Conservation (phyloP, 1,284 basidiomycete species). For the Cryptococcus wingfieldii region DNA sequence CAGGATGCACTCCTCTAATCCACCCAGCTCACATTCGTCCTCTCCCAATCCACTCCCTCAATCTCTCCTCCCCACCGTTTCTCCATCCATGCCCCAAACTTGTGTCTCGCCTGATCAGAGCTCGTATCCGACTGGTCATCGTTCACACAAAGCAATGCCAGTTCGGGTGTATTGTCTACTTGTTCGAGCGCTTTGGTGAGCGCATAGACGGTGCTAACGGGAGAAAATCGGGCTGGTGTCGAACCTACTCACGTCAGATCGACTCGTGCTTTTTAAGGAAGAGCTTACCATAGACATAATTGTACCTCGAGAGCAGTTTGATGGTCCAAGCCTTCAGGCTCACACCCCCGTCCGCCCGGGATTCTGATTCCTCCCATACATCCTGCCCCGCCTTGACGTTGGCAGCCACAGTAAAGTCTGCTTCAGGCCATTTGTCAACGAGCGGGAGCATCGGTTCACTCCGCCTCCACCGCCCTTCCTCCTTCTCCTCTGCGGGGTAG, state of each 20-base stretch:
- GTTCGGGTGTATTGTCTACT: slow-evolving; percentile 10
- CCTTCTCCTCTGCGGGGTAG: slow-evolving; percentile 6
- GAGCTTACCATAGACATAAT: slow-evolving; percentile 35
- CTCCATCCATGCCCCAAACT: slow-evolving; percentile 25
- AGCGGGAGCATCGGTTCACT: slow-evolving; percentile 29
- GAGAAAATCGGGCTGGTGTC: slow-evolving; percentile 26
- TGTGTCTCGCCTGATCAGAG: background rate
- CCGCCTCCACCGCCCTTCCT: slow-evolving; percentile 6
- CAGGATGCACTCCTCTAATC: background rate
- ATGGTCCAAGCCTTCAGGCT: slow-evolving; percentile 32
- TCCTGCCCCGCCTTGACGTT: slow-evolving; percentile 36
- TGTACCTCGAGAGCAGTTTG: slow-evolving; percentile 40
- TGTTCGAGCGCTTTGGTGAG: slow-evolving; percentile 12
- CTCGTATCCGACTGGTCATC: slow-evolving; percentile 36
- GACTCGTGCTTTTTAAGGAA: background rate
- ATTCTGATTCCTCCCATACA: slow-evolving; percentile 22
- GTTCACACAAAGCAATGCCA: slow-evolving; percentile 36
- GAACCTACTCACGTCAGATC: slow-evolving; percentile 7
- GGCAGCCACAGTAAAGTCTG: slow-evolving; percentile 19
- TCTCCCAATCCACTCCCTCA: slow-evolving; percentile 21
- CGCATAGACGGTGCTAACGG: slow-evolving; percentile 17
- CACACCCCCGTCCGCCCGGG: slow-evolving; percentile 19
- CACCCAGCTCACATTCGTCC: slow-evolving; percentile 4
- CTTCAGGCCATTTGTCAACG: slow-evolving; percentile 21
- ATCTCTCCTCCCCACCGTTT: slow-evolving; percentile 15